Conservation (phyloP, 2,329 filamentous ascomycete genomes). For the Leptoxyphium fumago region DNA sequence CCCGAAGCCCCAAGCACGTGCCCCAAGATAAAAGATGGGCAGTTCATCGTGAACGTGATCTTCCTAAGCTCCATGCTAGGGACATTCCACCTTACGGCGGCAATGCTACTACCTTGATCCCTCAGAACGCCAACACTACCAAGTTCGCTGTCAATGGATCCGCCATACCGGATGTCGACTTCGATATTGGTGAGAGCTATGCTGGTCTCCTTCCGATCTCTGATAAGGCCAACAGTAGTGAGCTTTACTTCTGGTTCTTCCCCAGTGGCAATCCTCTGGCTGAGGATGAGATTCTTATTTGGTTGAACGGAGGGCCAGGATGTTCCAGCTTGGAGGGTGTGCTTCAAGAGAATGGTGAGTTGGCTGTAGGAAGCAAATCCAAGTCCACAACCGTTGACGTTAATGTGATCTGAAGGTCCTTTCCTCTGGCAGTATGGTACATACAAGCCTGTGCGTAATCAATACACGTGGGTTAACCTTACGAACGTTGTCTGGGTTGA, state of each 20-base stretch:
- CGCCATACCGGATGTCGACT: constrained; percentile 24
- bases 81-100: constrained; percentile 7
- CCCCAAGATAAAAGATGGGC: constrained; percentile 7
- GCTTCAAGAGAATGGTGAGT: constrained; percentile 12
- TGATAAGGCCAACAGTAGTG: constrained; percentile 27
- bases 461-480: constrained; percentile 41
- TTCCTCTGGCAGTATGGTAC: constrained; percentile 27
- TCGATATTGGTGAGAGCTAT: constrained; percentile 30
- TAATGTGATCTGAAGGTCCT: background rate
- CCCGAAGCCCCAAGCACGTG: constrained; percentile 12
- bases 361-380: constrained; percentile 22
- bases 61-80: constrained; percentile 1
- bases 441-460: constrained; percentile 26
- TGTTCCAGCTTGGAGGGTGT: constrained; percentile 9
- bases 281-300: constrained; percentile 36
- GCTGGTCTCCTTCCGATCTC: constrained; percentile 40
- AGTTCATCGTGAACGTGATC: constrained; percentile 2
- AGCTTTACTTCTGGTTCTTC: constrained; percentile 42
- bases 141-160: constrained; percentile 18
- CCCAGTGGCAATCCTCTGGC: constrained; percentile 34
- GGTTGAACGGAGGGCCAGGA: constrained; percentile 21
- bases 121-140: constrained; percentile 27
- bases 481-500: constrained; percentile 61
- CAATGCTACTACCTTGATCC: constrained; percentile 20
- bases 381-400: constrained; percentile 57